Evolutionary conservation across 257 asterid species (phyloP), one percentile per base, ranked within the genome.

Genomic region (Nicotiana noctiflora): DNA sequence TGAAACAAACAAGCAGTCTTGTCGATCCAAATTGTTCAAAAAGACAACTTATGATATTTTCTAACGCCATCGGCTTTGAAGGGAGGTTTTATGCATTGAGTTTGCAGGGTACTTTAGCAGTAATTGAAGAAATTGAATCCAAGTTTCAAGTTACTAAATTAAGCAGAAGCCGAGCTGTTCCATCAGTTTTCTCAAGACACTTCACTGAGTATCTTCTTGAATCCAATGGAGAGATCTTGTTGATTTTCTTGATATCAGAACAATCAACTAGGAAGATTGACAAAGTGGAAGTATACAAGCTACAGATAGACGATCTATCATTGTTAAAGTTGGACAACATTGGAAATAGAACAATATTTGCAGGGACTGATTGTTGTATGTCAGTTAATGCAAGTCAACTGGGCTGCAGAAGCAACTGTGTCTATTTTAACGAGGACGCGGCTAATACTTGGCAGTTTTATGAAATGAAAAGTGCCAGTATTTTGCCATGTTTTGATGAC

Each of bases 401-500:
- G 25, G 87, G 91, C 3, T 84, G 86, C 80, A 86, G 59, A 76
- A 79, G 75, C 5, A 84, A 84, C 70, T 82, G 79, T 84, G 79
- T 88, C 23, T 84, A 80, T 59, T 88, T 82, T 78, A 80, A 23
- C 64, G 70, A 79, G 59, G 27, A 9, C 15, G 37, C 79, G 4
- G 40, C 7, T 32, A 61, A 82, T 68, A 78, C 63, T 37, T 86
- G 88, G 89, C 53, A 68, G 84, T 70, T 52, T 9, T 79, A 82
- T 84, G 86, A 88, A 11, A 74, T 82, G 86, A 79, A 44, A 49
- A 80, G 18, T 18, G 59, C 70, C 27, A 81, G 53, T 76, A 75
- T 85, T 70, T 79, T 76, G 27, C 40, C 83, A 4, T 25, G 78
- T 57, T 74, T 63, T 53, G 61, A 64, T 66, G 52, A 1, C 40